Evolutionary conservation across 768 basidiomycete genomes (phyloP), one percentile per base, ranked within the genome.

Genomic region (Cystofilobasidium macerans): DNA sequence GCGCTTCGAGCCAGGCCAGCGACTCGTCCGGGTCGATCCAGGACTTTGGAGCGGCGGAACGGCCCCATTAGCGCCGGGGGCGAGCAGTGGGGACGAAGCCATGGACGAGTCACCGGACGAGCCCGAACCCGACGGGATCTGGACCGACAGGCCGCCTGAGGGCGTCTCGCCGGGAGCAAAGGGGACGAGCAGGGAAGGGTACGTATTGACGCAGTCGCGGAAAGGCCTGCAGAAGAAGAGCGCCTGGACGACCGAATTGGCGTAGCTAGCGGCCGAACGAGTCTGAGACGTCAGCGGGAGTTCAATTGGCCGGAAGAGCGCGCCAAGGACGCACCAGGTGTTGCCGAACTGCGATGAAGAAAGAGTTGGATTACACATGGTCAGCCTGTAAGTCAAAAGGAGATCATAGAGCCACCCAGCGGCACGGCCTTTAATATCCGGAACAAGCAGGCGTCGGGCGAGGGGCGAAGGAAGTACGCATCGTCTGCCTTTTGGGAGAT

Each of bases 211-310:
- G 65, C 95, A 87, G 58, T 93, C 87, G 59, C 93, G 83, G 75
- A 99, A 97, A 1, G 94, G 93, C 28, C 83, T 78, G 75, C 92
- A 97, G 76, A 93, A 94, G 79, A 97, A 99, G 63, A 98, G 83
- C 0, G 95, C 86, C 76, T 99, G 94, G 20, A 99, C 81, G 28
- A 99, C 91, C n/a, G 94, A 95, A 77, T 98, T 99, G 79, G 88
- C 92, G 77, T 99, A 99, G 78, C 92, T 92, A 75, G 22, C 59
- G 36, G 66, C n/a, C n/a, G 54, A 30, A 42, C 4, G 18, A 40
- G 3, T 24, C 12, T 9, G 51, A 35, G 28, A 47, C 14, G 45
- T 24, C 14, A 38, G 8, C 11, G 40, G 14, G 53, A n/a, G 26
- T 48, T n/a, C 28, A 35, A 22, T 14, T 1, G 32, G n/a, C 20